phyloP scores from a whole-genome alignment of 768 basidiomycete genomes.

The Mycena floridula region DNA sequence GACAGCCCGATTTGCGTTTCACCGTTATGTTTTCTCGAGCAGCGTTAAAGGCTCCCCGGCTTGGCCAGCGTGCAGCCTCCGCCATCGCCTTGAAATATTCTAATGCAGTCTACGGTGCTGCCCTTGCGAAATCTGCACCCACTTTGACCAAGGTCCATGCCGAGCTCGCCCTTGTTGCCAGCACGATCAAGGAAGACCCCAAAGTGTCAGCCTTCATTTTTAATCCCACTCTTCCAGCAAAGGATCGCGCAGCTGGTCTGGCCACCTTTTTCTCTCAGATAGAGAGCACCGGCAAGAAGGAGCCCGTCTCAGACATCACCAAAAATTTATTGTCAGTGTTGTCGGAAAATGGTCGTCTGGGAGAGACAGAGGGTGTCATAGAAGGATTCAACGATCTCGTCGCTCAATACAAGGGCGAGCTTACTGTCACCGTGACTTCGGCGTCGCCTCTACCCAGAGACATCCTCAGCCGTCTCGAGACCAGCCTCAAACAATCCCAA shows the following conservation, averaged over 20 bases:
- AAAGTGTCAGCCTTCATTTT: constrained; percentile 67
- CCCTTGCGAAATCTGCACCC: constrained; percentile 77
- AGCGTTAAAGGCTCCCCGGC: constrained; percentile 24
- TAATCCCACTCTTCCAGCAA: constrained; percentile 87
- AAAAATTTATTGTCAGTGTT: constrained; percentile 89
- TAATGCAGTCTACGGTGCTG: constrained; percentile 74
- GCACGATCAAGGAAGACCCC: constrained; percentile 59
- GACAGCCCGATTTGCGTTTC: constrained; percentile 15
- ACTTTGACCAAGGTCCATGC: constrained; percentile 80
- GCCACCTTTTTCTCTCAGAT: constrained; percentile 59
- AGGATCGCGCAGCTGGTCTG: constrained; percentile 70
- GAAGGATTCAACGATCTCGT: constrained; percentile 90
- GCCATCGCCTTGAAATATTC: constrained; percentile 81
- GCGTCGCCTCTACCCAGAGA: constrained; percentile 77
- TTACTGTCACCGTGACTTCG: constrained; percentile 89
- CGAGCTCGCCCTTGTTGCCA: constrained; percentile 70
- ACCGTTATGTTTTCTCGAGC: constrained; percentile 31
- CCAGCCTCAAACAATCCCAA: constrained; percentile 79
- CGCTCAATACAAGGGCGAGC: constrained; percentile 84
- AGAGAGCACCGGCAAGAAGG: constrained; percentile 64
- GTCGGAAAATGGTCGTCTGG: constrained; percentile 88
- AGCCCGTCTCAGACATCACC: constrained; percentile 76
- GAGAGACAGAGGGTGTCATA: constrained; percentile 80
- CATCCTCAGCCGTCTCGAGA: constrained; percentile 71
- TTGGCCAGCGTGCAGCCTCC: constrained; percentile 70